These are phyloP conservation scores for Neocatenulostroma microsporum DNA, from an alignment of 2,329 filamentous ascomycete genomes.

Conservation along the genomic window DNA sequence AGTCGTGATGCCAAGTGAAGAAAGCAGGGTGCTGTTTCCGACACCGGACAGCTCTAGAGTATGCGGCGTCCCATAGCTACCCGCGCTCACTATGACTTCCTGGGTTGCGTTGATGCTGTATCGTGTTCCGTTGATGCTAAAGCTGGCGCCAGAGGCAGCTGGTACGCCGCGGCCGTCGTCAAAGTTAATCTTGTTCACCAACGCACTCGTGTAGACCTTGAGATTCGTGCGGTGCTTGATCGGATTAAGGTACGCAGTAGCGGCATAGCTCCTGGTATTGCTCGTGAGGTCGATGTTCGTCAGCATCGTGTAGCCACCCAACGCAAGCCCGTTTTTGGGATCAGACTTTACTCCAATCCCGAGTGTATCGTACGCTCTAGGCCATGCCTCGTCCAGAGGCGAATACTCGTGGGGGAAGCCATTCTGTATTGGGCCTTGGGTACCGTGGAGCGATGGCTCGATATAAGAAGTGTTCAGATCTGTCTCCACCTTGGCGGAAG, in stretches of 20 bases:
- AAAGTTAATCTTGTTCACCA: constrained; percentile 22
- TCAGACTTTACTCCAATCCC: constrained; percentile 11
- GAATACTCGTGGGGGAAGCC: constrained; percentile 8
- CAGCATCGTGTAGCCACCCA: constrained; percentile 14
- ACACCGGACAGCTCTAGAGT: constrained; percentile 35
- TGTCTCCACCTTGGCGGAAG: constrained; percentile 9
- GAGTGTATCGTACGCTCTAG: constrained; percentile 10
- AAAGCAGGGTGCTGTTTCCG: constrained; percentile 17
- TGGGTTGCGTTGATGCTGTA: constrained; percentile 15
- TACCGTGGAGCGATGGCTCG: constrained; percentile 15
- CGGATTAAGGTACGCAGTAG: constrained; percentile 26
- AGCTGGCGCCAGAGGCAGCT: constrained; percentile 14
- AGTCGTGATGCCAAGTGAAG: constrained; percentile 11
- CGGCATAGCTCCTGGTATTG: constrained; percentile 25
- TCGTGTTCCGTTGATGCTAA: constrained; percentile 18
- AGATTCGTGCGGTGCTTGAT: constrained; percentile 23
- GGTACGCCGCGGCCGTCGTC: constrained; percentile 12
- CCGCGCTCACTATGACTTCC: constrained; percentile 48
- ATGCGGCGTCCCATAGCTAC: constrained; percentile 31
- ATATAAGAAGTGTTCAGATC: constrained; percentile 9
- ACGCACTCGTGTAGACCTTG: constrained; percentile 25
- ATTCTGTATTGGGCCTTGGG: constrained; percentile 15
- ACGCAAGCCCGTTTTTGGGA: constrained; percentile 10
- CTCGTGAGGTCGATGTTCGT: constrained; percentile 16
- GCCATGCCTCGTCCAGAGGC: constrained; percentile 13